Conservation (phyloP, 129 eudicot species). For the Deinandra increscens region DNA sequence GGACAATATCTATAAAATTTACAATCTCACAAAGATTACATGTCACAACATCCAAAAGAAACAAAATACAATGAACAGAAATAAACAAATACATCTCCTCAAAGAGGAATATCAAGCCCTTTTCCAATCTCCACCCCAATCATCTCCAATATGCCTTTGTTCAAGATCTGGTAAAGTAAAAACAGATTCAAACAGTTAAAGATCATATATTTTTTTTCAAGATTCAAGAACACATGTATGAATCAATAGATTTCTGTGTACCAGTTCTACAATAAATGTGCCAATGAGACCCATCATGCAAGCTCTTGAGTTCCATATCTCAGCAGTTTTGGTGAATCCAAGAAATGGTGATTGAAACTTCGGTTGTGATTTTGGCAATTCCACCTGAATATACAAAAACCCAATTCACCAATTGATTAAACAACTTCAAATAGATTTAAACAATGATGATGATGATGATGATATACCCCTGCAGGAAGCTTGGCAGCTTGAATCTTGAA, state of each 20-base stretch:
- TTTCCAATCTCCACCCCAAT: constrained; percentile 89
- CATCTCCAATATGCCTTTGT: constrained; percentile 85
- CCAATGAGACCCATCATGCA: constrained; percentile 96
- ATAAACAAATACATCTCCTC: constrained; percentile 15
- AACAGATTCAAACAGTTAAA: constrained; percentile 4
- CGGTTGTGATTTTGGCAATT: constrained; percentile 71
- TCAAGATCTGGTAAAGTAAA: constrained; percentile 50
- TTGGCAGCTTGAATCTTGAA: constrained; percentile 79
- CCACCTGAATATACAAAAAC: constrained; percentile 54
- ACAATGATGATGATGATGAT: neutral
- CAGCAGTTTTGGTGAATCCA: constrained; percentile 89
- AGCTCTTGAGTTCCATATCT: constrained; percentile 95
- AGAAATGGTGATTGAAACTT: constrained; percentile 66
- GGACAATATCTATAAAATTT: too few relatives aligned
- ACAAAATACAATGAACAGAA: too few relatives aligned
- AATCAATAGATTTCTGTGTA: constrained; percentile 19
- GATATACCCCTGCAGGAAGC: constrained; percentile 78
- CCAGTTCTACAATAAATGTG: constrained; percentile 83
- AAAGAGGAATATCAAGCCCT: constrained; percentile 93
- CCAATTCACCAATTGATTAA: neutral
- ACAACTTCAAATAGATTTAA: neutral
- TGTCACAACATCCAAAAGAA: neutral
- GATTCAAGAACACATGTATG: neutral
- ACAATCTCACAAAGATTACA: neutral
- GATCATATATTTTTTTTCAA: too few relatives aligned